Conservation (phyloP, 2,329 filamentous ascomycete species). For the Phialocephala sp. region DNA sequence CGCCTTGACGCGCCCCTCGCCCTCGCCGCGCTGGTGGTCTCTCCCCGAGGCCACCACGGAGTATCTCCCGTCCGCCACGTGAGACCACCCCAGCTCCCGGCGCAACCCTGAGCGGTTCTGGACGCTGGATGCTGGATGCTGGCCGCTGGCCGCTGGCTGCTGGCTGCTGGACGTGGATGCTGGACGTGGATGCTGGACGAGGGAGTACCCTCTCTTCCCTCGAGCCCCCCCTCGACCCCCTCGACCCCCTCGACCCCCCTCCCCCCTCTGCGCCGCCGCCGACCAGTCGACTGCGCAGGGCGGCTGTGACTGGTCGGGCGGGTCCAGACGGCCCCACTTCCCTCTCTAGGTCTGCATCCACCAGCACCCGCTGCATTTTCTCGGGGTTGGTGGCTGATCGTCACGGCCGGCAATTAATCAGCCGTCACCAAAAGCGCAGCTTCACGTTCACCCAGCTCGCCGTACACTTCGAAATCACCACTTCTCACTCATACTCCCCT, state of each 20-base stretch:
- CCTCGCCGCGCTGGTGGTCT: not conserved
- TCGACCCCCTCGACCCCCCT: too few relatives aligned
- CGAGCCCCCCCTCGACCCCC: not conserved
- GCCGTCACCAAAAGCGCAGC: not conserved
- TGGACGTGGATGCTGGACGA: too few relatives aligned
- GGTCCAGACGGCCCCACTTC: conserved; percentile 9
- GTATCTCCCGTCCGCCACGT: conserved; percentile 5
- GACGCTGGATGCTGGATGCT: too few relatives aligned
- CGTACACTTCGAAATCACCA: not conserved
- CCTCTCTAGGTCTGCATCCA: not conserved
- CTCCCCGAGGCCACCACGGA: conserved; percentile 1
- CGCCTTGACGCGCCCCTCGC: not conserved
- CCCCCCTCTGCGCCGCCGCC: too few relatives aligned
- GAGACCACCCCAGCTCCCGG: not conserved
- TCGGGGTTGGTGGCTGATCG: not conserved
- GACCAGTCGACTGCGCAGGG: too few relatives aligned
- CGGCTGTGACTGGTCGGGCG: too few relatives aligned
- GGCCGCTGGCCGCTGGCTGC: too few relatives aligned
- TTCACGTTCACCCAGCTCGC: not conserved
- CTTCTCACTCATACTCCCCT: too few relatives aligned
- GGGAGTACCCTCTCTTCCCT: too few relatives aligned
- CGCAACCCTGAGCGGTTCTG: not conserved
- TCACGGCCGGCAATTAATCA: conserved; percentile 1
- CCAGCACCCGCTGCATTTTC: not conserved
- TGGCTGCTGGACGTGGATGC: too few relatives aligned